These are phyloP conservation scores for Fusarium temperatum DNA, from an alignment of 2,329 filamentous ascomycete genomes.

Conservation along the genomic window DNA sequence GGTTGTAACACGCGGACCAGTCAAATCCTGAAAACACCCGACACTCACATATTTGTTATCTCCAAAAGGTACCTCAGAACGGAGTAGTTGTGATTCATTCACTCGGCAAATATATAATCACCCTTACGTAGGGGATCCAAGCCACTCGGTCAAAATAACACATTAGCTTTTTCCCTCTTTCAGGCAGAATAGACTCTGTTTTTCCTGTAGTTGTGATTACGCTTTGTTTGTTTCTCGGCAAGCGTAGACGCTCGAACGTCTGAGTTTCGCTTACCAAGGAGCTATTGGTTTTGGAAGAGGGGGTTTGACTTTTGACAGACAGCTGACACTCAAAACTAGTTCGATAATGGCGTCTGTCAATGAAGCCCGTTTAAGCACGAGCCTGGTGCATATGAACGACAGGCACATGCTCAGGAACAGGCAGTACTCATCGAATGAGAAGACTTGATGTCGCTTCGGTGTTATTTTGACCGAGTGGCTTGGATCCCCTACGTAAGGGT, in stretches of 20 bases:
- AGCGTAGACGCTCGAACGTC: not conserved
- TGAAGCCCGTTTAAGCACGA: constrained; percentile 15
- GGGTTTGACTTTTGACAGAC: not conserved
- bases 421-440: constrained; percentile 9
- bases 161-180: no score
- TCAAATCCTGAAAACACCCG: not conserved
- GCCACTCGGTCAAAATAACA: no score
- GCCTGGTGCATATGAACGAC: constrained; percentile 18
- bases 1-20: not conserved
- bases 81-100: not conserved
- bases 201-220: not conserved
- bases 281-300: not conserved
- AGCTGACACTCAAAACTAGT: constrained; percentile 21
- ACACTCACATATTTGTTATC: not conserved
- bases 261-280: not conserved
- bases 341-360: not conserved
- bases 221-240: not conserved
- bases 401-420: constrained; percentile 22
- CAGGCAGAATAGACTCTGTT: no score
- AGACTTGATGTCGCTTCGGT: constrained; percentile 12
- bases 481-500: no score
- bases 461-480: no score
- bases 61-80: not conserved
- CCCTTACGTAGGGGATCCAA: no score
- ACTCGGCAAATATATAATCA: no score